Percentiles rank a stretch among this genome's conserved stretches.
Conservation (phyloP, 176 grass and related monocot genomes). For the Aegilops speltoides region DNA sequence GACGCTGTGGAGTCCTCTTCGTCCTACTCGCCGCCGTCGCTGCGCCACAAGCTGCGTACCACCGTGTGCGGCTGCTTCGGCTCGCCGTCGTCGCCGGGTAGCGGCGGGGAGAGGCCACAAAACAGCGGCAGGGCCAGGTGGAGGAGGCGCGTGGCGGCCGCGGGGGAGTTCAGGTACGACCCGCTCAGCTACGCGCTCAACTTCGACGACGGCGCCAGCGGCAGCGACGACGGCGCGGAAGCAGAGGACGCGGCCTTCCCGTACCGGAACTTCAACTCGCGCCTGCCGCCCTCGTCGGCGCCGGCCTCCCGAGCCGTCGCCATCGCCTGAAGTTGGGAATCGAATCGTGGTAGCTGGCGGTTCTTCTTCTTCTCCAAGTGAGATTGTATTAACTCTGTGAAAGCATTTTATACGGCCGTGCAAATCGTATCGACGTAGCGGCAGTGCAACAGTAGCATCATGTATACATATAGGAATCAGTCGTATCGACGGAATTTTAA, state of each 20-base stretch:
- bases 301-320: background rate
- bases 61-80: constrained; percentile 80
- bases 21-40: background rate
- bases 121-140: too few species aligned
- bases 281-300: constrained; percentile 17
- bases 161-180: constrained; percentile 76
- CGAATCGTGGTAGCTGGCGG: too few species aligned
- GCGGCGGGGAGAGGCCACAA: too few species aligned
- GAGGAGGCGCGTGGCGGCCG: constrained; percentile 2
- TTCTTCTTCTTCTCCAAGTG: background rate
- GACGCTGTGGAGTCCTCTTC: constrained; percentile 1
- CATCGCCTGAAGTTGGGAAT: background rate
- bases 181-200: constrained; percentile 90
- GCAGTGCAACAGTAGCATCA: background rate
- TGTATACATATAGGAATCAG: too few species aligned
- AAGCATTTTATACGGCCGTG: background rate
- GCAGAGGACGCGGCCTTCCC: constrained; percentile 29
- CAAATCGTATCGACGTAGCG: background rate
- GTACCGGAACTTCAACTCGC: constrained; percentile 50
- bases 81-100: background rate
- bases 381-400: background rate
- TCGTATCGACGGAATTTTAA: too few species aligned
- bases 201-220: constrained; percentile 52
- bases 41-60: constrained; percentile 51
- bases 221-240: too few species aligned